Evolutionary conservation across 768 basidiomycete genomes (phyloP).

Genomic region (Termitomyces sp.): DNA sequence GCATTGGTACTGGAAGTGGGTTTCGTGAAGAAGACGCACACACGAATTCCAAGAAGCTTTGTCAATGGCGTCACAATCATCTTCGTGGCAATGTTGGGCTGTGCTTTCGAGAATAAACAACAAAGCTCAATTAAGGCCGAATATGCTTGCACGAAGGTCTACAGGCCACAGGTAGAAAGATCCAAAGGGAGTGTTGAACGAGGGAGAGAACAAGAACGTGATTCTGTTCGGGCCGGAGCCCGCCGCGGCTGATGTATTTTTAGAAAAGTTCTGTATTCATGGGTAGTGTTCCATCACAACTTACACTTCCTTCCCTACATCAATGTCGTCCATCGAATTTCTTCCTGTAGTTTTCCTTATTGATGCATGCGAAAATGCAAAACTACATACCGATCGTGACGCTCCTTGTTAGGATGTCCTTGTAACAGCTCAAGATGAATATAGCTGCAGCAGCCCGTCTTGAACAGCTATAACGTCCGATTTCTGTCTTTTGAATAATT

Average conservation of each 20-base stretch:
- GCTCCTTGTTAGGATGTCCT: not conserved
- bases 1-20: not conserved
- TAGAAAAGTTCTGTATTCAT: not conserved
- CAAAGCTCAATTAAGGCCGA: not conserved
- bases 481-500: not conserved
- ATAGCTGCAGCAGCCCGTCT: not conserved
- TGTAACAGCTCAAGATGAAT: not conserved
- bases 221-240: not conserved
- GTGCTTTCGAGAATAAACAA: not conserved
- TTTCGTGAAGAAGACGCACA: not conserved
- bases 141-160: not conserved
- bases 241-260: not conserved
- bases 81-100: constrained; percentile 2
- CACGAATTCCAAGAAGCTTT: constrained; percentile 1
- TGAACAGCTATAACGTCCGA: not conserved
- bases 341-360: not conserved
- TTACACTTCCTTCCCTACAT: not conserved
- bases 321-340: not conserved
- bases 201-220: not conserved
- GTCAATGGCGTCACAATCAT: constrained; percentile 56
- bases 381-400: not conserved
- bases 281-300: not conserved
- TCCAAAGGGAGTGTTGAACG: not conserved
- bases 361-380: not conserved
- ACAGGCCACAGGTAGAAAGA: not conserved